Conservation (phyloP, 768 basidiomycete genomes). For the Thelephora ganbajun region DNA sequence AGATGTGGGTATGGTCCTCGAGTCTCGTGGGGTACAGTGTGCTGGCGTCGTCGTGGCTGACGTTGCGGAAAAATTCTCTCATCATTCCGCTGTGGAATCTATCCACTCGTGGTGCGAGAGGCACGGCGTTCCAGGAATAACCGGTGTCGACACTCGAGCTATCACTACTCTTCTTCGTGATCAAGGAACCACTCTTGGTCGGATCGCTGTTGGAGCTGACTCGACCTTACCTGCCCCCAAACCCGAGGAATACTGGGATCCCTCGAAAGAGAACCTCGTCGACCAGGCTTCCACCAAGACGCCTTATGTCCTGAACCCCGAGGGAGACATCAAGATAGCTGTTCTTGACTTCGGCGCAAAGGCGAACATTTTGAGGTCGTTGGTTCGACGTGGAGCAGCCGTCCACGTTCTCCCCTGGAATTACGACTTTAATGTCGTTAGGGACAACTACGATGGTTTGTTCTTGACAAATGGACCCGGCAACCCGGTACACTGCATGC, state of each 20-base stretch:
- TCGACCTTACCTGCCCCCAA: conserved; percentile 43
- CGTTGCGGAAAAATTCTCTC: conserved; percentile 89
- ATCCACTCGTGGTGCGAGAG: conserved; percentile 89
- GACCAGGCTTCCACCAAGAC: conserved; percentile 81
- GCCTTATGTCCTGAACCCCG: conserved; percentile 76
- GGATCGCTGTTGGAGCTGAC: conserved; percentile 73
- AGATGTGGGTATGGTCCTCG: conserved; percentile 80
- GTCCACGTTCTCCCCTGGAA: conserved; percentile 98
- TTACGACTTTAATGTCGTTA: conserved; percentile 85
- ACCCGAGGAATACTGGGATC: conserved; percentile 82
- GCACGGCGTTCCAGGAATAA: conserved; percentile 82
- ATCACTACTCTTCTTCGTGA: conserved; percentile 89
- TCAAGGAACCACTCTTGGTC: conserved; percentile 93
- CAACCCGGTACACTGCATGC: conserved; percentile 80
- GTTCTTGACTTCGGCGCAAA: conserved; percentile 96
- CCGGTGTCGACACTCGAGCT: conserved; percentile 95
- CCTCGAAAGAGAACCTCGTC: conserved; percentile 82
- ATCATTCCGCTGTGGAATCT: conserved; percentile 88
- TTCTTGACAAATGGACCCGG: conserved; percentile 97
- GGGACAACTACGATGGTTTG: conserved; percentile 86
- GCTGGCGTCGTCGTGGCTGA: conserved; percentile 88
- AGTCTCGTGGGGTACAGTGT: conserved; percentile 84
- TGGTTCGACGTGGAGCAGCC: conserved; percentile 80
- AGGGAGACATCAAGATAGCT: conserved; percentile 82
- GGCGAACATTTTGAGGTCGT: conserved; percentile 89